These are phyloP conservation scores for Westerdykella sp. DNA, from an alignment of 2,329 filamentous ascomycete genomes.

Conservation along the genomic window DNA sequence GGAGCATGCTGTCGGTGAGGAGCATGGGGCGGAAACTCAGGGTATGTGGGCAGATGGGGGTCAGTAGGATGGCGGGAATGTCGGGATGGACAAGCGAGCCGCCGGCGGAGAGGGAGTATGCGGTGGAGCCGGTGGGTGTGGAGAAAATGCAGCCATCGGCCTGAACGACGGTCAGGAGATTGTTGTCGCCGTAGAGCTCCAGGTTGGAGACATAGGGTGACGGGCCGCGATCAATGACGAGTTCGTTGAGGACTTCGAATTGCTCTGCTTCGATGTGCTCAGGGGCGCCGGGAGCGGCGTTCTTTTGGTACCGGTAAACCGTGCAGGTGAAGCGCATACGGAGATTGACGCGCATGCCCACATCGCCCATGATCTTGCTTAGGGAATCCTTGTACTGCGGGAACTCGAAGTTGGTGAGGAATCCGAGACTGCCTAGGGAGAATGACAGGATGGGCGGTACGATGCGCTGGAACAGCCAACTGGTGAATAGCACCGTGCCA, in stretches of 20 bases:
- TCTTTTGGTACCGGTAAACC: conserved; percentile 65
- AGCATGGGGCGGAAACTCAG: conserved; percentile 98
- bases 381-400: conserved; percentile 81
- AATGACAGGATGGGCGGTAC: conserved; percentile 82
- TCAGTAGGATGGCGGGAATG: conserved; percentile 92
- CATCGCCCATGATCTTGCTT: conserved; percentile 83
- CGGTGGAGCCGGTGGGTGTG: conserved; percentile 83
- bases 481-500: conserved; percentile 81
- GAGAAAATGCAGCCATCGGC: conserved; percentile 97
- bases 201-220: conserved; percentile 96
- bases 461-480: conserved; percentile 85
- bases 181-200: conserved; percentile 91
- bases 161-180: conserved; percentile 90
- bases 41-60: conserved; percentile 95
- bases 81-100: conserved; percentile 94
- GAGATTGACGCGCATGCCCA: conserved; percentile 93
- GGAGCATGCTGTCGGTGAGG: conserved; percentile 85
- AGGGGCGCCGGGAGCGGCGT: conserved; percentile 47
- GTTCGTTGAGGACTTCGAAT: conserved; percentile 96
- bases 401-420: conserved; percentile 83
- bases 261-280: conserved; percentile 79
- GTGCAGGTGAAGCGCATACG: conserved; percentile 99
- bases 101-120: conserved; percentile 92
- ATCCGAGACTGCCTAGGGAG: conserved; percentile 77
- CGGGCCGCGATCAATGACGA: conserved; percentile 95